Evolutionary conservation across 169 alveolate genomes (phyloP), one percentile per base, ranked within the genome.

Genomic region (Toxoplasma gondii): DNA sequence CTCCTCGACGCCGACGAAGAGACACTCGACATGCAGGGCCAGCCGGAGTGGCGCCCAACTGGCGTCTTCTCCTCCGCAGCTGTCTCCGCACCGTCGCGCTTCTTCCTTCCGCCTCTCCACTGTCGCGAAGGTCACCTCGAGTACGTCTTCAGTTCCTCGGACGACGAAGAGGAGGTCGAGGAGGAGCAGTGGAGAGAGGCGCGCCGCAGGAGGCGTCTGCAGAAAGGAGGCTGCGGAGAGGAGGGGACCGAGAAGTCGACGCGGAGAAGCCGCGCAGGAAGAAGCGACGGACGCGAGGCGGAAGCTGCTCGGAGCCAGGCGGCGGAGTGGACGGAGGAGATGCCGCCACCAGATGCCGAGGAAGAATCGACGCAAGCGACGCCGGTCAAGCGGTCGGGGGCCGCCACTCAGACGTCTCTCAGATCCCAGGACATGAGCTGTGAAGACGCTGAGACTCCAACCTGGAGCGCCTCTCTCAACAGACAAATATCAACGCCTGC

Each of bases 1-100:
- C 70, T 88, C 43, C 44, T 88, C 12, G 70, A 82, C 86, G 70
- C 58, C 49, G 70, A 64, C 84, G 93, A 88, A 67, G 93, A 88
- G 41, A 88, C 93, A 31, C 93, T 88, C 34, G 93, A 88, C 84
- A 84, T 27, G 34, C 86, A 43, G 64, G 93, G 93, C 38, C 93
- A 88, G 31, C 93, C 93, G 43, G 87, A 69, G 43, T 88, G 93
- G 93, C 45, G 70, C 9, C 12, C 58, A n/a, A 39, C 87, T 22
- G 93, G 93, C 49, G 31, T 34, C 43, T 88, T 88, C 53, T 88
- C 93, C 12, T 83, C 70, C 27, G 70, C 74, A 41, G 43, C 93
- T 1, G 53, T 88, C 38, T 27, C 74, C 31, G 87, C 93, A 70
- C 93, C 93, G 31, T 82, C 70, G 69, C n/a, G 93, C 69, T 34